A percentile compares a stretch with the other conserved stretches of the same genome.
Evolutionary conservation across 805 yeast species (phyloP).

Genomic region (Saccharomycopsis schoenii): DNA sequence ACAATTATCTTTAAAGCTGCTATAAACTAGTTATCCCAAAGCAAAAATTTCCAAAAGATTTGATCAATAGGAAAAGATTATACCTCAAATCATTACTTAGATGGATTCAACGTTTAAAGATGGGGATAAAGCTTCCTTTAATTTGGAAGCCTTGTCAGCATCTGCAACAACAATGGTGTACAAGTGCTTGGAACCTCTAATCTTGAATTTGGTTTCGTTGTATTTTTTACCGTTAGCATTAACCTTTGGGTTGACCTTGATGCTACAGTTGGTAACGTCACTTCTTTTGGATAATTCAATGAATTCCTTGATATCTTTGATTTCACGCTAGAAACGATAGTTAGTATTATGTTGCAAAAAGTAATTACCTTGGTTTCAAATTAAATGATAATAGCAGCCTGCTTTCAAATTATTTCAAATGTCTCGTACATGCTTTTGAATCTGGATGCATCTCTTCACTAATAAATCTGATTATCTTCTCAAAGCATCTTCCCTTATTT

Average conservation of each 20-base stretch:
- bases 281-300: constrained; percentile 94
- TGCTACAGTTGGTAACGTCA: constrained; percentile 87
- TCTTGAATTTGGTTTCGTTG: constrained; percentile 98
- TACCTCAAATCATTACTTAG: not conserved
- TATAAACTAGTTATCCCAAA: not conserved
- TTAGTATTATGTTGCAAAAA: not conserved
- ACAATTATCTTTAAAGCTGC: not conserved
- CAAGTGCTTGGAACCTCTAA: constrained; percentile 89
- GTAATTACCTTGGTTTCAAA: not conserved
- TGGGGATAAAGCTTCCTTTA: constrained; percentile 96
- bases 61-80: not conserved
- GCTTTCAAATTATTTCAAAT: not conserved
- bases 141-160: constrained; percentile 93
- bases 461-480: not conserved
- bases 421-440: not conserved
- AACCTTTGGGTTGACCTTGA: constrained; percentile 84
- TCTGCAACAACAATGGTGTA: constrained; percentile 95
- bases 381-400: not conserved
- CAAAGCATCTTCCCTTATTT: no score
- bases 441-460: not conserved
- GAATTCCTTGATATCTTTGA: constrained; percentile 94
- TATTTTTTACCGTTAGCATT: constrained; percentile 72
- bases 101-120: constrained; percentile 49
- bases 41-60: not conserved
- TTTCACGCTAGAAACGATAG: constrained; percentile 43